phyloP scores from a whole-genome alignment of 257 asterid genomes.

The Gardenia jasminoides region DNA sequence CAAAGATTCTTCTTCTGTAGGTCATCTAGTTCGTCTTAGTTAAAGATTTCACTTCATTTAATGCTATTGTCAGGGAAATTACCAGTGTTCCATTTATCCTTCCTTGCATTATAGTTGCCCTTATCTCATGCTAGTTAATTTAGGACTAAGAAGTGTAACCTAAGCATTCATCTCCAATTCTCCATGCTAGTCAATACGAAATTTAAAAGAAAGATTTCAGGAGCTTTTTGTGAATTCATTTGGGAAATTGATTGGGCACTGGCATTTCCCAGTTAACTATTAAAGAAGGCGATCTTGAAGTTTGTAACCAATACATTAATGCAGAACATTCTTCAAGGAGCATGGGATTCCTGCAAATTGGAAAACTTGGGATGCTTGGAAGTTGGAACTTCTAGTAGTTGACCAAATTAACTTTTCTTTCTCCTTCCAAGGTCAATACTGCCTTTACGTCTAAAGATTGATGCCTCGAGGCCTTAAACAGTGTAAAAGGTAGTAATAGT shows the following conservation, averaged over 20 bases:
- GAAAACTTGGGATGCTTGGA: neutral
- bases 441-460: slow-evolving; percentile 1
- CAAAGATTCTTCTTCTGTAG: neutral
- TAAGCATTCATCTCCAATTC: neutral
- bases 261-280: neutral
- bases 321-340: slow-evolving; percentile 10
- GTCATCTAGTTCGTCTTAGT: neutral
- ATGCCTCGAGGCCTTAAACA: slow-evolving; percentile 1
- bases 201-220: neutral
- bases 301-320: neutral
- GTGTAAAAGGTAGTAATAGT: neutral
- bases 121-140: neutral
- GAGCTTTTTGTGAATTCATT: neutral
- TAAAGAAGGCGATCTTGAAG: neutral
- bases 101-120: neutral
- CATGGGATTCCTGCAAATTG: slow-evolving; percentile 17
- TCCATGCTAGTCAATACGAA: neutral
- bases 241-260: neutral
- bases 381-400: neutral
- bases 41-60: neutral
- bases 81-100: neutral
- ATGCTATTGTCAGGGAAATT: neutral
- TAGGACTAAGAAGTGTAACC: neutral
- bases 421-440: slow-evolving; percentile 1
- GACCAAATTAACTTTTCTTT: neutral